Percentiles rank a stretch among this genome's conserved stretches.
phyloP scores from a whole-genome alignment of 2,329 filamentous ascomycete genomes.

The Dactylellina cionopaga region DNA sequence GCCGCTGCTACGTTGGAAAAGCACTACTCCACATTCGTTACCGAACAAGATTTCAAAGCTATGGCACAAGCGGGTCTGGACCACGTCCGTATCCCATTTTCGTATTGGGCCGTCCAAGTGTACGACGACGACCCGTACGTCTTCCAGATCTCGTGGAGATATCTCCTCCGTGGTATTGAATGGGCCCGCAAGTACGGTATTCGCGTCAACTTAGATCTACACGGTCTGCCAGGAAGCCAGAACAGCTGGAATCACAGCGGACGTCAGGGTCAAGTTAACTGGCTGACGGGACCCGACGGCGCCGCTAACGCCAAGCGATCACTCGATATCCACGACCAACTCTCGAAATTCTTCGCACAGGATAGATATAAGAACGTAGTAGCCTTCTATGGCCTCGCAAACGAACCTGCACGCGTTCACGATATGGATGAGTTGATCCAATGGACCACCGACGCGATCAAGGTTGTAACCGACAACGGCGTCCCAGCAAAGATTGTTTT shows the following conservation, averaged over 20 bases:
- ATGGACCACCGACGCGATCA: conserved; percentile 81
- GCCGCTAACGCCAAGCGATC: conserved; percentile 61
- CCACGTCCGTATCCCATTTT: conserved; percentile 92
- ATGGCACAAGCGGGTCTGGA: conserved; percentile 90
- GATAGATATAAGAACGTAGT: conserved; percentile 91
- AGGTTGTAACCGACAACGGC: conserved; percentile 79
- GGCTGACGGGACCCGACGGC: conserved; percentile 89
- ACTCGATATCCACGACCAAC: conserved; percentile 84
- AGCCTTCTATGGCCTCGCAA: conserved; percentile 90
- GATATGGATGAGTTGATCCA: conserved; percentile 72
- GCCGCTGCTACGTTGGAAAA: conserved; percentile 78
- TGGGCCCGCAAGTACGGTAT: conserved; percentile 92
- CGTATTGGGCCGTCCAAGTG: conserved; percentile 90
- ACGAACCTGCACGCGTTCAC: conserved; percentile 88
- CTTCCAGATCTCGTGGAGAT: conserved; percentile 86
- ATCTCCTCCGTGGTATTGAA: conserved; percentile 90
- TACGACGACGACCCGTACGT: conserved; percentile 91
- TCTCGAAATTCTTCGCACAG: conserved; percentile 95
- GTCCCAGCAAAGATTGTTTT: conserved; percentile 77
- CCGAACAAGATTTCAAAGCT: conserved; percentile 81
- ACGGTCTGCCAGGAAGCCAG: conserved; percentile 88
- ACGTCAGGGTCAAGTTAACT: conserved; percentile 79
- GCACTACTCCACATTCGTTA: conserved; percentile 91
- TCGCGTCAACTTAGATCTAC: conserved; percentile 90
- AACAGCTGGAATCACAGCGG: conserved; percentile 99